Evolutionary conservation across 108 stramenopile genomes (phyloP), one percentile per base, ranked within the genome.

Genomic region (Pseudonitzschia multiseries): DNA sequence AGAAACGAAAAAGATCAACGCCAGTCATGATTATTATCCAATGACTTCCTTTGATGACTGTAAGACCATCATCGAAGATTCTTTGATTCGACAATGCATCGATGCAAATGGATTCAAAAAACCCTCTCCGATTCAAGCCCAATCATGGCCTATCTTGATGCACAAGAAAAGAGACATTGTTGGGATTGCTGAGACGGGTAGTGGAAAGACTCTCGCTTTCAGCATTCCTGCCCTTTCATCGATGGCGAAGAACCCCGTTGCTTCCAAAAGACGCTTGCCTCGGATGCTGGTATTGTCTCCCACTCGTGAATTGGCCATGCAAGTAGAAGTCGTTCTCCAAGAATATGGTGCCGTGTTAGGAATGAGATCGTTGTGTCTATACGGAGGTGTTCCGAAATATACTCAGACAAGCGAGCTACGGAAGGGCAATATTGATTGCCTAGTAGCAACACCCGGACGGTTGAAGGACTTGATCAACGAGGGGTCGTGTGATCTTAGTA

Each of bases 261-360:
- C 64, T 18, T 68, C 41, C 33, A 73, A 53, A 36, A 73, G 77
- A 24, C 74, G 81, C 31, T 68, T 70, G 9, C 99, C 98, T 31
- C 85, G 89, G 26, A 96, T 97, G 94, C 86, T 98, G 29, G 96
- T 99, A 21, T 74, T 99, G 29, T 93, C 98, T 2, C 99, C 99
- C 21, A 99, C 99, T 21, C 93, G 99, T 32, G 99, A 99, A 84
- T 80, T 99, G 68, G 99, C 99, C 57, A 92, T 96, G 91, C 99
- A 99, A 80, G 90, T 89, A 31, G 86, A 95, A 40, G 85, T 84
- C 52, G 99, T 99, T 4, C 66, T 98, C 57, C 84, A 95, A 59
- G 96, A 96, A 63, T 96, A 90, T 74, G 96, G 96, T 31, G 62
- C 82, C 13, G 87, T 87, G 32, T 83, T 90, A 26, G 84, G 88